A percentile compares a stretch with the other conserved stretches of the same genome.
These are phyloP conservation scores for Nakazawaea wickerhamii DNA, from an alignment of 805 yeast species.

Conservation along the genomic window DNA sequence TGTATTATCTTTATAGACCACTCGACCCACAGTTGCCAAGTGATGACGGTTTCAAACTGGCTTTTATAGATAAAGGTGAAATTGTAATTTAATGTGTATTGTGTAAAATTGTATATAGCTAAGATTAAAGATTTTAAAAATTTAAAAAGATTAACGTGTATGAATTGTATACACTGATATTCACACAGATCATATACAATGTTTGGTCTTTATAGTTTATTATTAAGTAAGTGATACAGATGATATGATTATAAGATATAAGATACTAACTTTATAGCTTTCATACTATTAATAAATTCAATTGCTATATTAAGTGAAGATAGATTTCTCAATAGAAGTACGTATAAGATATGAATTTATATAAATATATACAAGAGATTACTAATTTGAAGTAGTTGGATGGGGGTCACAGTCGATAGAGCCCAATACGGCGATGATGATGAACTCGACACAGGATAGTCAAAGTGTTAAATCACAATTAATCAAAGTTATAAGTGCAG, in stretches of 20 bases:
- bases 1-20: constrained; percentile 91
- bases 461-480: constrained; percentile 37
- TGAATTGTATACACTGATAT: no score
- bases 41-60: constrained; percentile 37
- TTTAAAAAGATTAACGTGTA: no score
- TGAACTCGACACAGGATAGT: constrained; percentile 8
- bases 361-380: constrained; percentile 12
- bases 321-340: constrained; percentile 49
- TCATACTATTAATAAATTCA: constrained; percentile 48
- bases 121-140: no score
- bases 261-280: constrained; percentile 22
- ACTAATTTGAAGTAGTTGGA: constrained; percentile 20
- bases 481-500: constrained; percentile 52
- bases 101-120: no score
- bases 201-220: constrained; percentile 13
- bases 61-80: constrained; percentile 31
- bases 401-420: constrained; percentile 18
- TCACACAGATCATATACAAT: neutral
- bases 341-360: constrained; percentile 29
- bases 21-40: constrained; percentile 58
- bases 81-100: constrained; percentile 19
- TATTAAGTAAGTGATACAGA: constrained; percentile 5
- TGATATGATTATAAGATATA: neutral
- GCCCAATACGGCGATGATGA: constrained; percentile 20
- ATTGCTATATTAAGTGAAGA: constrained; percentile 58